A percentile compares a stretch with the other conserved stretches of the same genome.
phyloP scores from a whole-genome alignment of 768 basidiomycete species.

The Suillus tomentosus region DNA sequence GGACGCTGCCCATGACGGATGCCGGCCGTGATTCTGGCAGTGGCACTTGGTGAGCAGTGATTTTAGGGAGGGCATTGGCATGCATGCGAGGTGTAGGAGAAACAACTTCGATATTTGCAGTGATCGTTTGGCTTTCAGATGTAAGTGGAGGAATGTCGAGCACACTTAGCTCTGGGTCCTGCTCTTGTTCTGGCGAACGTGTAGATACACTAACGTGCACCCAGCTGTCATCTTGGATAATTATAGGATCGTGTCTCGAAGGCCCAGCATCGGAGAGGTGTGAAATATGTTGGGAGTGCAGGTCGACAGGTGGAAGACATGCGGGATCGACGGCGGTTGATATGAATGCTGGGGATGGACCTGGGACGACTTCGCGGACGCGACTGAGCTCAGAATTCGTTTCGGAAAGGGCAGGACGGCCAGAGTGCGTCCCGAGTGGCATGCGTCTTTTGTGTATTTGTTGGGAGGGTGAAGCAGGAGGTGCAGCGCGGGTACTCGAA shows the following conservation, averaged over 20 bases:
- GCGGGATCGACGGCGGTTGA: conserved; percentile 22
- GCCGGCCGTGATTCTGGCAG: conserved; percentile 34
- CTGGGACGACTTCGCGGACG: conserved; percentile 18
- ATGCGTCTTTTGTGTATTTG: conserved; percentile 29
- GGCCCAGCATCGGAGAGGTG: conserved; percentile 14
- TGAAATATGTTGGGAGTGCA: conserved; percentile 12
- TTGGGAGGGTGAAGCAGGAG: conserved; percentile 22
- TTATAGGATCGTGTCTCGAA: conserved; percentile 22
- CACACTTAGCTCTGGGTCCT: conserved; percentile 10
- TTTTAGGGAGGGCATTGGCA: conserved; percentile 17
- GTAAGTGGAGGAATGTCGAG: neutral
- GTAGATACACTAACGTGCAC: conserved; percentile 23
- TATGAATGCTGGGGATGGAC: conserved; percentile 32
- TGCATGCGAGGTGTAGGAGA: conserved; percentile 12
- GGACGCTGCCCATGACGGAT: conserved; percentile 29
- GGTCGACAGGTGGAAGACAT: neutral
- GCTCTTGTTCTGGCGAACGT: conserved; percentile 10
- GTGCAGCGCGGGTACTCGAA: conserved; percentile 27
- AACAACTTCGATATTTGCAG: conserved; percentile 16
- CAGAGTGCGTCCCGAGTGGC: conserved; percentile 32
- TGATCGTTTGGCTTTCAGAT: conserved; percentile 13
- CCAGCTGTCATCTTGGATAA: conserved; percentile 33
- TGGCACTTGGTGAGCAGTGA: conserved; percentile 26
- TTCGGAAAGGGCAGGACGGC: conserved; percentile 34
- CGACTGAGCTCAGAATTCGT: conserved; percentile 31